Evolutionary conservation across 805 yeast species (phyloP), one percentile per base, ranked within the genome.

Genomic region (Scheffersomyces amazonensis): DNA sequence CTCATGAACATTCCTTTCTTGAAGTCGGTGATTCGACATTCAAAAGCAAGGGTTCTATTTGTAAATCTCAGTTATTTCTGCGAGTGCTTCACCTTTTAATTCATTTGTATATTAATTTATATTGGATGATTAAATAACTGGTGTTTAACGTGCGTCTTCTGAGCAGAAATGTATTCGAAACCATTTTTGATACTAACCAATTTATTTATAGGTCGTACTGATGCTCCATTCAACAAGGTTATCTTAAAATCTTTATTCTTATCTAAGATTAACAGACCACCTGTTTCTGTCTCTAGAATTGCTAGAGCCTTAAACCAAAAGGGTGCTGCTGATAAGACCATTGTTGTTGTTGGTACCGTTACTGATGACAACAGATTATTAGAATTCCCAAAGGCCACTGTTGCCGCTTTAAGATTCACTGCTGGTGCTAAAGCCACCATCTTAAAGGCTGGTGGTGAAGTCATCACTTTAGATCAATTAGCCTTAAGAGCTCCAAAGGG

Each of bases 401-500:
- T 93, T 62, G 98, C 99, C 66, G 99, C 99, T 74, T 85, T 93
- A 74, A 89, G 96, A 78, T 90, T 93, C 89, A 93, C 99, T 61
- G 95, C 93, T 66, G 87, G 93, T 76, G 99, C 99, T 73, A 88
- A 85, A 76, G 97, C 96, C 67, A 88, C 87, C 75, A 93, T 93
- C 71, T 62, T 81, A 65, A 91, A 91, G 83, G 91, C 91, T 69
- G 99, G 99, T 78, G 99, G 99, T 83, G 99, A 93, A 81, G 88
- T 88, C 67, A 85, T 93, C 84, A 93, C 99, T 69, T 83, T 93
- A 63, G 99, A 93, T 76, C 97, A 93, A 81, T 87, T 93, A 64
- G 99, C 99, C 66, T 82, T 86, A 66, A 90, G 96, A 77, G 91
- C 98, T 72, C 99, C 99, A 76, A 89, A 90, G 75, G 99, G 99